Evolutionary conservation across 2,329 filamentous ascomycete genomes (phyloP).

Genomic region (Byssochlamys sp.): DNA sequence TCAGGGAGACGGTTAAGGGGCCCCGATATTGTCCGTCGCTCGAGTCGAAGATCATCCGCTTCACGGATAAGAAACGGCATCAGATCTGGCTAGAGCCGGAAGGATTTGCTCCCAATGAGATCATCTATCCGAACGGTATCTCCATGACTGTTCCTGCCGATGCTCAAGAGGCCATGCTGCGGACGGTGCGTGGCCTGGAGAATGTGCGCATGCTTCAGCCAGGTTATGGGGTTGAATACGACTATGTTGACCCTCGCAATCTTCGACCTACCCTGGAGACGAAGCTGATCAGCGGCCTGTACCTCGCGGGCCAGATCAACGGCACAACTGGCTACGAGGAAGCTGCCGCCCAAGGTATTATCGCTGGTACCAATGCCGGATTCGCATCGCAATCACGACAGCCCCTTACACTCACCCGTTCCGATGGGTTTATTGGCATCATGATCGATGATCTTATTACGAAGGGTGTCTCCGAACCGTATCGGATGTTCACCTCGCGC

Average conservation of each 20-base stretch:
- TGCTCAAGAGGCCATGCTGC: constrained; percentile 74
- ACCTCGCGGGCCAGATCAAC: constrained; percentile 92
- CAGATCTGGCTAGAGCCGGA: constrained; percentile 97
- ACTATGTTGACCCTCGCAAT: constrained; percentile 89
- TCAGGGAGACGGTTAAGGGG: constrained; percentile 86
- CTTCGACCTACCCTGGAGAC: constrained; percentile 86
- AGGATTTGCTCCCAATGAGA: constrained; percentile 70
- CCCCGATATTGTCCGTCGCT: constrained; percentile 92
- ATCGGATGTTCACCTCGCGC: constrained; percentile 94
- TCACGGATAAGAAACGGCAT: constrained; percentile 68
- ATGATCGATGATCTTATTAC: constrained; percentile 98
- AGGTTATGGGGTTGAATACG: constrained; percentile 95
- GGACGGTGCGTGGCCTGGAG: constrained; percentile 78
- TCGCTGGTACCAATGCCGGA: constrained; percentile 90
- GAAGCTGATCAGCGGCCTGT: constrained; percentile 79
- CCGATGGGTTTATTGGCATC: constrained; percentile 92
- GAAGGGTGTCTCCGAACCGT: constrained; percentile 92
- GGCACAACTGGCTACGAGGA: constrained; percentile 98
- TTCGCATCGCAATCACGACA: constrained; percentile 59
- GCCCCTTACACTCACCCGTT: constrained; percentile 61
- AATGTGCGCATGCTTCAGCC: constrained; percentile 85
- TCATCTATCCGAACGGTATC: constrained; percentile 92
- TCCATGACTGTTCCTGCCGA: constrained; percentile 92
- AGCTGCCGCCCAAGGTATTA: constrained; percentile 81
- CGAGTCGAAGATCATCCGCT: constrained; percentile 86